Base-by-base conservation (phyloP, 129 eudicot genomes). In the Dittrichia graveolens region DNA sequence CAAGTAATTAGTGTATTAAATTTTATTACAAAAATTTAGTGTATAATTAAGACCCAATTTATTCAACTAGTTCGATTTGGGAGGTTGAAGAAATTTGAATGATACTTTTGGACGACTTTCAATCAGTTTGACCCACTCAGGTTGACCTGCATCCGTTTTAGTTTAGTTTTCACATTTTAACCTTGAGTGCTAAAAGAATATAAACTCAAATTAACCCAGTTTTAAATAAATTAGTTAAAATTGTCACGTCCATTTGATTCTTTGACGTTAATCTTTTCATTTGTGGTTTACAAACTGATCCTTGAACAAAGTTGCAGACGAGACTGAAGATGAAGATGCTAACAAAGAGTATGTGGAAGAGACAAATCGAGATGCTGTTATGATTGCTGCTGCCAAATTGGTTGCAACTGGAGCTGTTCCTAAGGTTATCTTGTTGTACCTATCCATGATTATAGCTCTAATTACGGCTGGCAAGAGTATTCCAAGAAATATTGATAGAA, bases 311-410 rank as follows among this genome's bases (percentile, higher is more conserved):
- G 56, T 34, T 75, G 75, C 90, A 94, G 98, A 85, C 79, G 97
- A 94, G 58, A 82, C 83, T 2, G 96, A 95, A 67, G 99, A 88
- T 38, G 96, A 86, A 85, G 97, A 94, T 77, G 94, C 73, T 61
- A 88, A 83, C 73, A 85, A 81, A 80, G 99, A 95, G 79, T 95
- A 95, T 44, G 69, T 86, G 50, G 99, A 95, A 86, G 97, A 90
- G 73, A 88, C 93, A 55, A 95, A 81, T 64, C 77, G 82, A 65
- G 99, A 95, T 72, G 80, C 95, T 0, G 83, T 86, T 67, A 88
- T 95, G 87, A 85, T 90, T 82, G 96, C 91, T 81, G 91, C 92
- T 44, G 82, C 89, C 45, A 88, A 95, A 77, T 78, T 95, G 83
- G 88, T 95, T 77, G 86, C 91, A 55, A 80, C 59, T 61, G 90